Evolutionary conservation across 257 asterid species (phyloP).

Genomic region (Nicotiana sylvestris): DNA sequence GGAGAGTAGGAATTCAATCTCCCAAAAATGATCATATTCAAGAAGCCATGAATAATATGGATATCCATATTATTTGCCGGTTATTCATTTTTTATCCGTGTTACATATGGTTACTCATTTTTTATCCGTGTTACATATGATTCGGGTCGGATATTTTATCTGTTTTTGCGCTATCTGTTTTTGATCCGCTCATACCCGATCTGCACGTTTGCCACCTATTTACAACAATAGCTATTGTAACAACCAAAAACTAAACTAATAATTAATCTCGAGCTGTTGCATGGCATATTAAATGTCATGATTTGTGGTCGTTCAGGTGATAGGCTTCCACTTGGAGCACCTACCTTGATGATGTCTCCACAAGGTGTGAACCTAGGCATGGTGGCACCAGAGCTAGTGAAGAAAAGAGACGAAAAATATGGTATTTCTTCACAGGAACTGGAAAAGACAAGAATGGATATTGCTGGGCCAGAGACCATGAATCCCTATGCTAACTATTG

Average conservation of each 20-base stretch:
- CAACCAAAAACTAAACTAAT: not conserved
- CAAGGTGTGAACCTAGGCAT: constrained; percentile 45
- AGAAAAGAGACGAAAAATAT: constrained; percentile 49
- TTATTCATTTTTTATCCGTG: too few relatives aligned
- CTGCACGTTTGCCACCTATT: too few relatives aligned
- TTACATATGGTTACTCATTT: too few relatives aligned
- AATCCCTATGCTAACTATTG: constrained; percentile 75
- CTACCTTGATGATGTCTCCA: constrained; percentile 75
- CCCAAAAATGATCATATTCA: too few relatives aligned
- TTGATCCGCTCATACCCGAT: too few relatives aligned
- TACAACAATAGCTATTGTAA: too few relatives aligned
- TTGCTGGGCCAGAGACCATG: constrained; percentile 54
- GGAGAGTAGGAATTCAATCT: too few relatives aligned
- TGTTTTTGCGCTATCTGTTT: too few relatives aligned
- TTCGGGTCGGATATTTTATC: too few relatives aligned
- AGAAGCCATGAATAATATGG: too few relatives aligned
- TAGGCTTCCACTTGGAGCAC: constrained; percentile 63
- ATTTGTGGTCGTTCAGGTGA: constrained; percentile 39
- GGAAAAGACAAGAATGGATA: constrained; percentile 33
- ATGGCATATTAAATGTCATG: not conserved
- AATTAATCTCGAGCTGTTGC: not conserved
- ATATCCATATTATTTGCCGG: too few relatives aligned
- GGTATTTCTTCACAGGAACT: constrained; percentile 43
- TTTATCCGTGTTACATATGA: too few relatives aligned
- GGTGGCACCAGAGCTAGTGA: constrained; percentile 40